Evolutionary conservation across 176 grass and related monocot species (phyloP).

Genomic region (Juncus inflexus): DNA sequence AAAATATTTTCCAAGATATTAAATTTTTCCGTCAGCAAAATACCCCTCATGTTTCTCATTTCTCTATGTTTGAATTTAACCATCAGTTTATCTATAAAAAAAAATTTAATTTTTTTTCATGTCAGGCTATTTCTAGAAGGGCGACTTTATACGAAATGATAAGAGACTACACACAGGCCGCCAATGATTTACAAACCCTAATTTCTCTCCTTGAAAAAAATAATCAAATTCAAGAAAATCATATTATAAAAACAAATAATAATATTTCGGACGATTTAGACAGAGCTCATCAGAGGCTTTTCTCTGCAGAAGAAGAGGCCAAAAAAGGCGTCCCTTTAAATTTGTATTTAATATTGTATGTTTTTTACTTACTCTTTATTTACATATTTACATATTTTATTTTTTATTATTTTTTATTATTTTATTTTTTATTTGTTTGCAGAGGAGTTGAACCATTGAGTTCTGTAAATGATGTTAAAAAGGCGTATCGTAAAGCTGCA

Average conservation of each 20-base stretch:
- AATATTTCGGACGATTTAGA: slow-evolving; percentile 46
- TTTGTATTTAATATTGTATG: slow-evolving; percentile 90
- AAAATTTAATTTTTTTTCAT: slow-evolving; percentile 11
- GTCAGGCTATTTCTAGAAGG: slow-evolving; percentile 88
- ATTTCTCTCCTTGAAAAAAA: slow-evolving; percentile 65
- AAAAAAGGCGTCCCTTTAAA: slow-evolving; percentile 54
- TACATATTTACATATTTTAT: slow-evolving; percentile 1
- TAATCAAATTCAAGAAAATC: slow-evolving; percentile 51
- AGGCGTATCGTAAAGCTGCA: slow-evolving; percentile 83
- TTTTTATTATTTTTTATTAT: not conserved
- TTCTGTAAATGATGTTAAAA: slow-evolving; percentile 69
- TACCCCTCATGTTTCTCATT: not conserved
- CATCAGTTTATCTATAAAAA: not conserved
- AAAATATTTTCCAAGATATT: too few relatives aligned
- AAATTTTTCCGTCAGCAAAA: not conserved
- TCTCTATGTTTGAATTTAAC: not conserved
- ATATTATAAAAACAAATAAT: slow-evolving; percentile 31
- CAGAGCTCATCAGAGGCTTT: slow-evolving; percentile 45
- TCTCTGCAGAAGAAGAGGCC: slow-evolving; percentile 51
- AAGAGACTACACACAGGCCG: slow-evolving; percentile 67
- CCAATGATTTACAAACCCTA: slow-evolving; percentile 61
- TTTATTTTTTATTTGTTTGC: slow-evolving; percentile 23
- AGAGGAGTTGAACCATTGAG: slow-evolving; percentile 71
- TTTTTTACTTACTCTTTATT: slow-evolving; percentile 13
- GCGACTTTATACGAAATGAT: slow-evolving; percentile 75